These are phyloP conservation scores for Scleromitrula shiraiana DNA, from an alignment of 2,329 filamentous ascomycete genomes.

Conservation along the genomic window DNA sequence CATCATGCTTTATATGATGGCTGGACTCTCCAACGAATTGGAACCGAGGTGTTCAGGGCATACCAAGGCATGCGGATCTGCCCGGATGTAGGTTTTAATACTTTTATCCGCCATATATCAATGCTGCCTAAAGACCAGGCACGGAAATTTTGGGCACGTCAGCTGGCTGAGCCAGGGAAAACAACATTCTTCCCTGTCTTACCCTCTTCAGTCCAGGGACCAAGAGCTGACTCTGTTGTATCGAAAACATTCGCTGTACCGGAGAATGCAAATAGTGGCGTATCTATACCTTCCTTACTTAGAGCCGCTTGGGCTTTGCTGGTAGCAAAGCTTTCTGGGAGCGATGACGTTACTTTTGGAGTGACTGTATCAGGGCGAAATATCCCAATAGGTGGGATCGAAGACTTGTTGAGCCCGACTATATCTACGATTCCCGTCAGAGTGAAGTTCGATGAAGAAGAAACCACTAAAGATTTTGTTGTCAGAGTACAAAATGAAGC, in stretches of 20 bases:
- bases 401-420: constrained; percentile 36
- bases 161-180: background rate
- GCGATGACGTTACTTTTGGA: constrained; percentile 34
- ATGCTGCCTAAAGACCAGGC: background rate
- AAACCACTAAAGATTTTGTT: background rate
- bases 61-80: background rate
- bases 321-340: constrained; percentile 31
- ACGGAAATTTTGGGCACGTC: background rate
- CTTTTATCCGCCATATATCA: background rate
- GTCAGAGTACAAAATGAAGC: constrained; percentile 37
- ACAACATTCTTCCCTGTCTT: background rate
- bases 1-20: constrained; percentile 50
- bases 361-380: constrained; percentile 36
- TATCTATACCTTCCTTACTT: background rate
- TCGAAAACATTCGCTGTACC: background rate
- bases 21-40: constrained; percentile 34
- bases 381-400: constrained; percentile 31
- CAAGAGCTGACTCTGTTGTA: background rate
- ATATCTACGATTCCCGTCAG: constrained; percentile 36
- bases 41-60: background rate
- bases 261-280: background rate
- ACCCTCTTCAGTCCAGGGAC: background rate
- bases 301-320: constrained; percentile 33
- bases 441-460: constrained; percentile 15
- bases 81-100: no score